Base-by-base conservation (phyloP, 306 rosid species). In the Castanea mollissima region DNA sequence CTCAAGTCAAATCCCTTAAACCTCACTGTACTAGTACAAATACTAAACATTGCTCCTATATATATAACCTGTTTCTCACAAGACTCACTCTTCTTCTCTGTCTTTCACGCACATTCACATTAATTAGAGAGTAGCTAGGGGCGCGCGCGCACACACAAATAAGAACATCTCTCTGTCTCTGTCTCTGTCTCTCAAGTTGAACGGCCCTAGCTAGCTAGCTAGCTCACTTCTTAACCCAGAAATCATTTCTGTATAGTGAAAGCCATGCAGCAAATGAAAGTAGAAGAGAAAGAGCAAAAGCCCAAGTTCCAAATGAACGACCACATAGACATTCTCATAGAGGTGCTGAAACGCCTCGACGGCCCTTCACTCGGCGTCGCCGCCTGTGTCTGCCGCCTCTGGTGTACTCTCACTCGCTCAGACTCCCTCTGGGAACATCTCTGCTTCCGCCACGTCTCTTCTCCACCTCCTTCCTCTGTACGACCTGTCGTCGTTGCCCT, bases 341-440 rank as follows among this genome's bases (percentile, higher is more conserved):
- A 95, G 79, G 78, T 92, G 82, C 96, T 95, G 14, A 91, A 90
- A 80, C 92, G 97, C 34, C 97, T 95, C 25, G 99, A 92, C 86
- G 99, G 97, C 3, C 88, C 92, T 1, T 92, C 99, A 16, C 87
- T 95, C 18, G 97, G 97, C 4, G 90, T 87, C 55, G 91, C 99
- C 5, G 87, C 99, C 5, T 92, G 97, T 78, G 97, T 92, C 71
- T 94, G 99, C 79, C 92, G 97, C 12, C 88, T 92, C 20, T 94
- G 99, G 99, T 84, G 89, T 77, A 83, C 85, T 81, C 83, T 92
- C 46, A 84, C 92, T 14, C 76, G 80, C 46, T 87, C 83, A 81
- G 99, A 95, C 86, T 87, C 98, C 1, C 87, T 95, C 16, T 95
- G 98, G 99, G 99, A 92, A 25, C 90, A 92, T 77, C 87, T 95